Conservation (phyloP, 495 filamentous ascomycete species). For the Articulospora tetracladia region DNA sequence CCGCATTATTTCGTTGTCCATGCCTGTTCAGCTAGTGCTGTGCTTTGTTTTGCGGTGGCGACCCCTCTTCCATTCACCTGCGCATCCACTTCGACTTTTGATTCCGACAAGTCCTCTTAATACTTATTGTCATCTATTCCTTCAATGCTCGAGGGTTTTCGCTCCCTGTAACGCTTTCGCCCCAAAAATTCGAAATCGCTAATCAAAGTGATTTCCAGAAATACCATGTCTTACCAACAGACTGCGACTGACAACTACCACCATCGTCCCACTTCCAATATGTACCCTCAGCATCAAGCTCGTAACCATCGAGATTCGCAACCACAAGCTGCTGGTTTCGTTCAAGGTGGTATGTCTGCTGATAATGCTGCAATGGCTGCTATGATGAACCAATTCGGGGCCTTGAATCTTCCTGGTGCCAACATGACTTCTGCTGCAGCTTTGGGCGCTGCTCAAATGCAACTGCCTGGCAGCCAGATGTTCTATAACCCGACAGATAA, state of each 20-base stretch:
- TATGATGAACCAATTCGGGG: slow-evolving; percentile 36
- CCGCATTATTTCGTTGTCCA: slow-evolving; percentile 18
- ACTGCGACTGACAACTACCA: slow-evolving; percentile 15
- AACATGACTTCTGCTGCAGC: slow-evolving; percentile 26
- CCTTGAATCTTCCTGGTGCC: slow-evolving; percentile 32
- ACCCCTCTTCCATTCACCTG: background rate
- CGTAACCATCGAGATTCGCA: slow-evolving; percentile 21
- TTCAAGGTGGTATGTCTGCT: slow-evolving; percentile 2
- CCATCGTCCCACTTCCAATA: slow-evolving; percentile 19
- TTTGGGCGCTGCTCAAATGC: slow-evolving; percentile 22
- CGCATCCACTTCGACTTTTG: slow-evolving; percentile 32
- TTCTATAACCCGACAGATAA: slow-evolving; percentile 33
- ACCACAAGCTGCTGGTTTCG: slow-evolving; percentile 12
- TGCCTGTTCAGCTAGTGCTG: slow-evolving; percentile 12
- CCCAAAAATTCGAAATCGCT: background rate
- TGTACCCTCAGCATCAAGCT: slow-evolving; percentile 24
- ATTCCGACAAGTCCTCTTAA: background rate
- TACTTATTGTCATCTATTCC: background rate
- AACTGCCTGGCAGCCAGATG: slow-evolving; percentile 27
- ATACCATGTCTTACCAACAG: slow-evolving; percentile 30
- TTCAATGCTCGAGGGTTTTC: background rate
- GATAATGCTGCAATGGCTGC: slow-evolving; percentile 20
- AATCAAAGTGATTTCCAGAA: background rate
- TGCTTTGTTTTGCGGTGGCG: background rate
- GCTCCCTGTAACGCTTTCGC: no score